Evolutionary conservation across 495 filamentous ascomycete species (phyloP).

Genomic region (Sordaria brevicollis): DNA sequence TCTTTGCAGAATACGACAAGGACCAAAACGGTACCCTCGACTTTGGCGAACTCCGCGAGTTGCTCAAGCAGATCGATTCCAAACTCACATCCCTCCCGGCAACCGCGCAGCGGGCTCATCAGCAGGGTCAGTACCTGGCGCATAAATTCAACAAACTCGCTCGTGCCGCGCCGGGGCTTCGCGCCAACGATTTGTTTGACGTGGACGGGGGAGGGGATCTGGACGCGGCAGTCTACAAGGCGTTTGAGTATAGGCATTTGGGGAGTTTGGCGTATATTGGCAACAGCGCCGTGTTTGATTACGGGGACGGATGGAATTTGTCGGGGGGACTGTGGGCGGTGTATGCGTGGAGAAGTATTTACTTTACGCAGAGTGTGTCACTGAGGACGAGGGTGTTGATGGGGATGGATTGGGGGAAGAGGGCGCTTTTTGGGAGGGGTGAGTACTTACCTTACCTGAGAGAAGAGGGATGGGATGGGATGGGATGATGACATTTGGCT

Average conservation of each 20-base stretch:
- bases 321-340: constrained; percentile 84
- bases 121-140: constrained; percentile 90
- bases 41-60: constrained; percentile 80
- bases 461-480: constrained; percentile 4
- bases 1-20: constrained; percentile 86
- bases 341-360: constrained; percentile 93
- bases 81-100: constrained; percentile 81
- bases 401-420: constrained; percentile 98
- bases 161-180: constrained; percentile 62
- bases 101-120: constrained; percentile 93
- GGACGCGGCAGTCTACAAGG: constrained; percentile 87
- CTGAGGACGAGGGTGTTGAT: constrained; percentile 78
- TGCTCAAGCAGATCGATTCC: constrained; percentile 81
- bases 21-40: constrained; percentile 89
- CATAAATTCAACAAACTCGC: constrained; percentile 92
- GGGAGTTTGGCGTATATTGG: constrained; percentile 93
- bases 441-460: constrained; percentile 25
- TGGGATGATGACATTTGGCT: constrained; percentile 12
- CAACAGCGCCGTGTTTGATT: constrained; percentile 91
- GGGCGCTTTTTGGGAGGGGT: constrained; percentile 94
- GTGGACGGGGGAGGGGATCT: too few relatives aligned
- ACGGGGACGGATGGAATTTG: constrained; percentile 60
- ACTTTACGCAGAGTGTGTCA: constrained; percentile 97
- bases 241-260: constrained; percentile 89
- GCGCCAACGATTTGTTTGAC: constrained; percentile 68